Percentiles rank a stretch among this genome's conserved stretches.
These are phyloP conservation scores for Discostella stelligera DNA, from an alignment of 352 stramenopile species.

Conservation along the genomic window DNA sequence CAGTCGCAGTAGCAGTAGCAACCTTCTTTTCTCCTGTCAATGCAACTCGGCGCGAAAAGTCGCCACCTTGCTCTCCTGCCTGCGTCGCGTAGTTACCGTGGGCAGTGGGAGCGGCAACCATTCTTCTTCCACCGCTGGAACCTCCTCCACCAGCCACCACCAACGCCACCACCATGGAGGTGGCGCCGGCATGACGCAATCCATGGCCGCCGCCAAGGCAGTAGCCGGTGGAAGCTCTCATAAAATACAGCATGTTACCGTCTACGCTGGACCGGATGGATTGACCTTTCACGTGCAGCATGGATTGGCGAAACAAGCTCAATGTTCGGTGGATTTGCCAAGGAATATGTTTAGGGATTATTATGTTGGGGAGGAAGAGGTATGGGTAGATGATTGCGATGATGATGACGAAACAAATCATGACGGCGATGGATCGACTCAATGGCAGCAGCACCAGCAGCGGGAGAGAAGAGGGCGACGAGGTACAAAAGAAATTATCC, in stretches of 20 bases:
- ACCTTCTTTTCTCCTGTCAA: conserved; percentile 61
- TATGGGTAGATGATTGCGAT: conserved; percentile 39
- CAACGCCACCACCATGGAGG: neutral
- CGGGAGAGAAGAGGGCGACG: conserved; percentile 3
- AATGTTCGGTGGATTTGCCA: conserved; percentile 68
- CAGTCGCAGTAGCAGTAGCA: conserved; percentile 13
- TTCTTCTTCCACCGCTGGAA: neutral
- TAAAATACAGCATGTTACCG: conserved; percentile 58
- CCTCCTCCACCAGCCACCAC: neutral
- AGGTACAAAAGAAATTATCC: conserved; percentile 36
- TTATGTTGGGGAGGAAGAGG: conserved; percentile 46
- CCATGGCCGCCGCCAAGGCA: conserved; percentile 14
- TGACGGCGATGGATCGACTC: conserved; percentile 14
- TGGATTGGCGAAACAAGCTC: conserved; percentile 54
- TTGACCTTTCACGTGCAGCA: conserved; percentile 74
- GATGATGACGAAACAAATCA: conserved; percentile 19
- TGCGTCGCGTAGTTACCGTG: conserved; percentile 36
- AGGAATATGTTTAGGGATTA: conserved; percentile 65
- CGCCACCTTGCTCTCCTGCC: conserved; percentile 53
- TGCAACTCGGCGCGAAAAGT: conserved; percentile 53
- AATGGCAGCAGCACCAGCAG: neutral
- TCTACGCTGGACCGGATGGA: conserved; percentile 53
- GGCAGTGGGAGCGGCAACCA: conserved; percentile 1
- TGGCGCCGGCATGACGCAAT: neutral
- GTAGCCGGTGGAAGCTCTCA: conserved; percentile 9